Evolutionary conservation across 1,284 basidiomycete species (phyloP).

Genomic region (Hemileia vastatrix): DNA sequence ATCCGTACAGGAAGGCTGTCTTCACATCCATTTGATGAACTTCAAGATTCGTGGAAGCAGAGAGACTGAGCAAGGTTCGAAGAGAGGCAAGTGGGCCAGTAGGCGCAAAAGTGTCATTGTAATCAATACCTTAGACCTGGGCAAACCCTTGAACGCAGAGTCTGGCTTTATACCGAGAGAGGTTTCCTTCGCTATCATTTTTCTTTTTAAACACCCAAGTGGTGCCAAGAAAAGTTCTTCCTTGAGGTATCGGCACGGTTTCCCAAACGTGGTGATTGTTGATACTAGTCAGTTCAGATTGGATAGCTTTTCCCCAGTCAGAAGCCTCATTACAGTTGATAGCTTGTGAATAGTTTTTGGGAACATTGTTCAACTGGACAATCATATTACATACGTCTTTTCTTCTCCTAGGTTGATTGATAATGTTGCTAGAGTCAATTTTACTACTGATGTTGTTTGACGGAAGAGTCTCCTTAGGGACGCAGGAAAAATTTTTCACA

Average conservation of each 20-base stretch:
- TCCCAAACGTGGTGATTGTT: neutral
- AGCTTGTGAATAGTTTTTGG: too few species aligned
- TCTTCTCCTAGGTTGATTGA: too few species aligned
- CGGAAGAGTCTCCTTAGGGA: too few species aligned
- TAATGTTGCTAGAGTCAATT: too few species aligned
- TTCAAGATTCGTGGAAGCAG: neutral
- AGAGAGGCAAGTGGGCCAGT: constrained; percentile 1
- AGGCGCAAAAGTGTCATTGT: constrained; percentile 3
- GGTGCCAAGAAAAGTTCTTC: neutral
- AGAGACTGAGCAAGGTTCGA: neutral
- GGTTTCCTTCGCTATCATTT: neutral
- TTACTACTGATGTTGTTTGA: too few species aligned
- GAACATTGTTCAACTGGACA: too few species aligned
- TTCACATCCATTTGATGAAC: constrained; percentile 1
- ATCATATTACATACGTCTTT: too few species aligned
- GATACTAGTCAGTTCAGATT: neutral
- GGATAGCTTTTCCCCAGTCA: neutral
- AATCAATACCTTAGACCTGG: neutral
- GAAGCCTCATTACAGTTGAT: neutral
- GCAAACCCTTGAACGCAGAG: neutral
- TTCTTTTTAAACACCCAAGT: neutral
- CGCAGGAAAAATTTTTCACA: too few species aligned
- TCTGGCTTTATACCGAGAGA: neutral
- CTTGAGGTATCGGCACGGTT: neutral
- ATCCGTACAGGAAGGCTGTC: neutral